phyloP scores from a whole-genome alignment of 179 eudicot genomes.

The Beta lomatogona region DNA sequence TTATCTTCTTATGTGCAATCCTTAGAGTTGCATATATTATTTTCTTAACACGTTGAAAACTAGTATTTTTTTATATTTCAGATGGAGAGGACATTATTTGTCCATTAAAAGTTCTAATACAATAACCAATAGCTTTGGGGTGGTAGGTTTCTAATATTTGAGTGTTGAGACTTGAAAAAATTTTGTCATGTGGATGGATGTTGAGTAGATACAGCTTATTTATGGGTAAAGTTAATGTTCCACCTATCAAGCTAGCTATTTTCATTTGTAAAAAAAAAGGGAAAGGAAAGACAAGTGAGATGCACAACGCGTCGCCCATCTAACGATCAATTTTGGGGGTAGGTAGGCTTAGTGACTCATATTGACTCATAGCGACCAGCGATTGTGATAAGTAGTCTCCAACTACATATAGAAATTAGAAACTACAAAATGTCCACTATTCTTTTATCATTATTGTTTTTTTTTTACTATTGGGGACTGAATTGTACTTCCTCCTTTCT shows the following conservation, averaged over 20 bases:
- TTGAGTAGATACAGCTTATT: background rate
- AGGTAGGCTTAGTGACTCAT: background rate
- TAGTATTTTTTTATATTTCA: too few relatives aligned
- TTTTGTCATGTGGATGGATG: background rate
- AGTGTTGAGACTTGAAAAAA: background rate
- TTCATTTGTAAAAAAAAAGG: too few relatives aligned
- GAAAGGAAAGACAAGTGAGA: background rate
- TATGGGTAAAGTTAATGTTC: background rate
- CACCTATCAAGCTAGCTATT: background rate
- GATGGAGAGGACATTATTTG: background rate
- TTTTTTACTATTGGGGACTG: too few relatives aligned
- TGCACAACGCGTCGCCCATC: background rate
- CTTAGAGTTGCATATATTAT: too few relatives aligned
- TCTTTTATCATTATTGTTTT: too few relatives aligned
- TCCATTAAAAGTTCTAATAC: background rate
- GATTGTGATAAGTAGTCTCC: background rate
- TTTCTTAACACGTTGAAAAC: too few relatives aligned
- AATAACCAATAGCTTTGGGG: background rate
- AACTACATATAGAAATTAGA: too few relatives aligned
- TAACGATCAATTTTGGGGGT: background rate
- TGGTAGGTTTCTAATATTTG: background rate
- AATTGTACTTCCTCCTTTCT: too few relatives aligned
- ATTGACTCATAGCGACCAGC: background rate
- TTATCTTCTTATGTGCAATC: background rate
- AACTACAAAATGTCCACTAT: too few relatives aligned